A percentile compares a stretch with the other conserved stretches of the same genome.
Evolutionary conservation across 2,329 filamentous ascomycete species (phyloP).

Genomic region (Pseudodiploospora longispora): DNA sequence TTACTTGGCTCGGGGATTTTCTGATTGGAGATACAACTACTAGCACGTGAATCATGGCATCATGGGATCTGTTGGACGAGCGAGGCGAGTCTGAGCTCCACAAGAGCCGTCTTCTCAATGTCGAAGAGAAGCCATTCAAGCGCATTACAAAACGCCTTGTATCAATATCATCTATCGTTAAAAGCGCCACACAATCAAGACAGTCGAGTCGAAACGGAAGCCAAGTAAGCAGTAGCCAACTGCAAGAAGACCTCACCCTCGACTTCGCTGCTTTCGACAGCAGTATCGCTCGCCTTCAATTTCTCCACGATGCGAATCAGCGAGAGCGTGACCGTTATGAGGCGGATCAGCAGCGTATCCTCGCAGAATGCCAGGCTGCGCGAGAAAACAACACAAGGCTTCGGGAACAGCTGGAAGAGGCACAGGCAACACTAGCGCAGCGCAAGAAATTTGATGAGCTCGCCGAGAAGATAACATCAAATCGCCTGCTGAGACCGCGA

Average conservation of each 20-base stretch:
- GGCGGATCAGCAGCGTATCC: conserved; percentile 69
- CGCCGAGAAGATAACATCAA: conserved; percentile 77
- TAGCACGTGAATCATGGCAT: conserved; percentile 27
- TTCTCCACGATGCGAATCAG: conserved; percentile 74
- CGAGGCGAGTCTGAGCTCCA: conserved; percentile 77
- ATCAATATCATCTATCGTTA: conserved; percentile 55
- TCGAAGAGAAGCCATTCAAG: conserved; percentile 89
- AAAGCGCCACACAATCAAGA: conserved; percentile 14
- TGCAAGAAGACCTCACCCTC: conserved; percentile 75
- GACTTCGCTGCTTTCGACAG: conserved; percentile 86
- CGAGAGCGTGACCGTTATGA: conserved; percentile 79
- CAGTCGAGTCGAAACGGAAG: conserved; percentile 30
- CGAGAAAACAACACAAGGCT: conserved; percentile 66
- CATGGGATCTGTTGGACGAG: conserved; percentile 63
- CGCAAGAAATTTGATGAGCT: conserved; percentile 83
- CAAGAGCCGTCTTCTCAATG: conserved; percentile 75
- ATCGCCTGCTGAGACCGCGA: conserved; percentile 70
- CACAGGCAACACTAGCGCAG: conserved; percentile 65
- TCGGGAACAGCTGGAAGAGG: conserved; percentile 66
- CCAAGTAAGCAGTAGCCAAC: conserved; percentile 40
- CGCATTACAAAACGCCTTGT: conserved; percentile 77
- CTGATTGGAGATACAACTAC: too few relatives aligned
- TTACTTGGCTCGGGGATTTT: too few relatives aligned
- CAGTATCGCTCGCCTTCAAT: conserved; percentile 79
- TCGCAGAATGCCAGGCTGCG: conserved; percentile 69